Evolutionary conservation across 306 rosid genomes (phyloP).

Genomic region (Styphnolobium japonicum): DNA sequence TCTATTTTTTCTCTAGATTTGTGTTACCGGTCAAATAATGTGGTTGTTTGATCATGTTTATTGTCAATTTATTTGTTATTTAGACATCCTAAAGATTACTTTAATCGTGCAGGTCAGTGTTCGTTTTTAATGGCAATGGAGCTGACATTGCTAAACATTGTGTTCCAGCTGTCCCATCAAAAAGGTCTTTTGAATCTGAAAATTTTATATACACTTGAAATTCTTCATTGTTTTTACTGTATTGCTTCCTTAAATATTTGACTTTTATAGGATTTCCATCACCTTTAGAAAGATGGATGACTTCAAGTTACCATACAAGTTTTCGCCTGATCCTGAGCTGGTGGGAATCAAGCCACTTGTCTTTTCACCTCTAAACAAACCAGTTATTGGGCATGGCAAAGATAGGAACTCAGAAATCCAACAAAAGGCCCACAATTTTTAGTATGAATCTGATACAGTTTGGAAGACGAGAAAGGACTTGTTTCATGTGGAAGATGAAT

Average conservation of each 20-base stretch:
- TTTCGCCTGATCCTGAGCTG: slow-evolving; percentile 39
- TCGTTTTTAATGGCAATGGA: slow-evolving; percentile 53
- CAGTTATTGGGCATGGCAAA: not conserved
- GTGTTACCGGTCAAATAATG: not conserved
- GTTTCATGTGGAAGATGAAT: slow-evolving; percentile 13
- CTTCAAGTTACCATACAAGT: slow-evolving; percentile 42
- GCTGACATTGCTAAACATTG: slow-evolving; percentile 61
- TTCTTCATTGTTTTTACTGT: not conserved
- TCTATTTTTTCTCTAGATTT: not conserved
- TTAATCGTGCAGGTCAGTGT: slow-evolving; percentile 46
- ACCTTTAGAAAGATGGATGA: slow-evolving; percentile 64
- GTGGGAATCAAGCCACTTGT: slow-evolving; percentile 36
- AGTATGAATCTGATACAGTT: not conserved
- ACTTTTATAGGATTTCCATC: slow-evolving; percentile 57
- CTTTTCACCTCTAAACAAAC: slow-evolving; percentile 3
- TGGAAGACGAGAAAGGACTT: not conserved
- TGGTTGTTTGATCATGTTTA: slow-evolving; percentile 2
- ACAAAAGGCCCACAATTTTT: not conserved
- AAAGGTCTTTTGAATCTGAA: slow-evolving; percentile 35
- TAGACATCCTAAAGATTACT: not conserved
- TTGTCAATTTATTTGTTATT: not conserved
- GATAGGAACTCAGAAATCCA: not conserved
- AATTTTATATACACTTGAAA: not conserved
- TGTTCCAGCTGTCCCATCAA: slow-evolving; percentile 45
- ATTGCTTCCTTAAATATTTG: not conserved